These are phyloP conservation scores for Coniochaeta sp. DNA, from an alignment of 2,329 filamentous ascomycete genomes.

Conservation along the genomic window DNA sequence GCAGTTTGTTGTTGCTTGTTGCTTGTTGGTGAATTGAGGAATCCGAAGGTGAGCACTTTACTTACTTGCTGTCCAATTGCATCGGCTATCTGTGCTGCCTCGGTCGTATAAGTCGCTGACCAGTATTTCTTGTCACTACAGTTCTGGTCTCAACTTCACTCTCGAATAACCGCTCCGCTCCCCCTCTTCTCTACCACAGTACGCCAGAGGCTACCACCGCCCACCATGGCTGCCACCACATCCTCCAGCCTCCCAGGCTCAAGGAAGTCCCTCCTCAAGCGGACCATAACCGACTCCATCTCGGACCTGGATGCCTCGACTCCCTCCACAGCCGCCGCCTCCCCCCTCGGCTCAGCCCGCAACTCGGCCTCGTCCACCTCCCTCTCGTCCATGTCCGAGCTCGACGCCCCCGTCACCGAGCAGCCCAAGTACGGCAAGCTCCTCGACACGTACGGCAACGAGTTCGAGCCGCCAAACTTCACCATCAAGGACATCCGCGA, in stretches of 20 bases:
- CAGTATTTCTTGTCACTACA: too few species aligned
- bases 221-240: constrained; percentile 38
- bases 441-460: constrained; percentile 87
- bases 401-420: constrained; percentile 34
- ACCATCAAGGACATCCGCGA: constrained; percentile 97
- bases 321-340: constrained; percentile 50
- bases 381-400: constrained; percentile 78
- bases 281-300: constrained; percentile 30
- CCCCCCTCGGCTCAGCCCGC: constrained; percentile 53
- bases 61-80: too few species aligned
- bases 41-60: too few species aligned
- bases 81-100: too few species aligned
- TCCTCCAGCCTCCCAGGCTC: constrained; percentile 32
- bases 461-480: constrained; percentile 89
- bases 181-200: not conserved
- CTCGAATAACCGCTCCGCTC: too few species aligned
- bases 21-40: too few species aligned
- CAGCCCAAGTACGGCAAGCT: constrained; percentile 54
- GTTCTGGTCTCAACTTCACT: not conserved
- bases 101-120: too few species aligned
- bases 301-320: constrained; percentile 36
- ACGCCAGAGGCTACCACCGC: too few species aligned
- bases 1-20: too few species aligned
- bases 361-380: constrained; percentile 77
- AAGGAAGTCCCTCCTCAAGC: constrained; percentile 38